A percentile compares a stretch with the other conserved stretches of the same genome.
phyloP scores from a whole-genome alignment of 2,329 filamentous ascomycete species.

The Ophiostoma sp. region DNA sequence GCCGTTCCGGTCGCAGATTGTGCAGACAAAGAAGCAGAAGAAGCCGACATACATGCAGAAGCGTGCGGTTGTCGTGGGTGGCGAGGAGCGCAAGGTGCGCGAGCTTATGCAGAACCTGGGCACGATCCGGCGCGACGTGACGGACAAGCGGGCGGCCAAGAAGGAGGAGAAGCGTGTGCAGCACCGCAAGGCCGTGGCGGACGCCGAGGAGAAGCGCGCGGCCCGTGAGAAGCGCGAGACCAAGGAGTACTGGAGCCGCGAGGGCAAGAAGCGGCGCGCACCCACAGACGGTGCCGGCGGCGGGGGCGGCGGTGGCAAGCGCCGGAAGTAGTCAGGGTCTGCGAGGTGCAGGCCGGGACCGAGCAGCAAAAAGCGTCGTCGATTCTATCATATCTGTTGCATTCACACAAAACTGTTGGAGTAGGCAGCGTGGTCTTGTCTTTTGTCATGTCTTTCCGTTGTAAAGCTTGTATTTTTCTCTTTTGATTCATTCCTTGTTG shows the following conservation, averaged over 20 bases:
- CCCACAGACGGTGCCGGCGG: conserved; percentile 32
- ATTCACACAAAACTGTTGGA: not conserved
- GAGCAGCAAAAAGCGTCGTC: not conserved
- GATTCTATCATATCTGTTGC: not conserved
- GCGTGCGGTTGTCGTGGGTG: conserved; percentile 80
- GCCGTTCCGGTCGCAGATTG: conserved; percentile 89
- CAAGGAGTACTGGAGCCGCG: conserved; percentile 86
- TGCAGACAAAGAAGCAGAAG: conserved; percentile 71
- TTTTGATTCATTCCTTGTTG: not conserved
- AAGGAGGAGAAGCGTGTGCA: conserved; percentile 81
- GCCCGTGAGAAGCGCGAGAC: conserved; percentile 85
- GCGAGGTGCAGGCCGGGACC: not conserved
- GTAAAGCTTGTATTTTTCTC: not conserved
- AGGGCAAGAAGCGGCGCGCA: conserved; percentile 65
- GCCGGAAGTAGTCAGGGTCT: not conserved
- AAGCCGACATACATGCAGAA: conserved; percentile 89
- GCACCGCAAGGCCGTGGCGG: conserved; percentile 77
- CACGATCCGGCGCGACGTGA: conserved; percentile 84
- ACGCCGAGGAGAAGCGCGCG: conserved; percentile 76
- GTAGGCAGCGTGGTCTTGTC: not conserved
- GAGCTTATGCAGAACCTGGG: conserved; percentile 89
- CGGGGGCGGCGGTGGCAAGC: conserved; percentile 32
- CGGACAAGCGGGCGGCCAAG: conserved; percentile 72
- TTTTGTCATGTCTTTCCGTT: not conserved
- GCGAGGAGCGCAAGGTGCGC: conserved; percentile 83